Evolutionary conservation across 768 basidiomycete species (phyloP).

Genomic region (Pisolithus orientalis): DNA sequence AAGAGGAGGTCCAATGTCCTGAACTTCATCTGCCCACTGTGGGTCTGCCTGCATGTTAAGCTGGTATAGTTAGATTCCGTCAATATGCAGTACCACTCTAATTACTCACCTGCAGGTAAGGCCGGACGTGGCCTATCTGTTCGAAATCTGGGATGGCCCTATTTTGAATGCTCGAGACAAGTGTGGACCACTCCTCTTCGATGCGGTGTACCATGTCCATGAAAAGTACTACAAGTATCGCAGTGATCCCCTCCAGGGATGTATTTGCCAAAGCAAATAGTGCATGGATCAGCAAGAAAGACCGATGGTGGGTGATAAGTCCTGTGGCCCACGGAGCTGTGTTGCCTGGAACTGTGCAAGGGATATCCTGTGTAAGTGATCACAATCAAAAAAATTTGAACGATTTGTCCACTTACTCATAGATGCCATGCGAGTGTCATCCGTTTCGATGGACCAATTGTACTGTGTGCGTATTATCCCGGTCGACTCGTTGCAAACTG

Average conservation of each 20-base stretch:
- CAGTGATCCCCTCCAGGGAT: constrained; percentile 4
- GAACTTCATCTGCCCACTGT: constrained; percentile 1
- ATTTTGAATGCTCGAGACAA: constrained; percentile 5
- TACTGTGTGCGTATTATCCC: not conserved
- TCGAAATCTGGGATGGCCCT: constrained; percentile 10
- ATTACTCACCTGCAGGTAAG: constrained; percentile 4
- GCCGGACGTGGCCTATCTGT: constrained; percentile 5
- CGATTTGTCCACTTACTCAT: not conserved
- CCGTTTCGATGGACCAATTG: no score
- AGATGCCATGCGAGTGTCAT: no score
- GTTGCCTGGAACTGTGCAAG: not conserved
- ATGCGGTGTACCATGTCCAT: constrained; percentile 6
- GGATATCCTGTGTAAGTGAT: constrained; percentile 4
- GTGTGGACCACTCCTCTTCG: constrained; percentile 7
- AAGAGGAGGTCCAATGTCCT: not conserved
- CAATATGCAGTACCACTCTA: not conserved
- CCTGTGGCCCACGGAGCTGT: constrained; percentile 5
- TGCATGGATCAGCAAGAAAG: constrained; percentile 11
- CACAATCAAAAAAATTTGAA: constrained; percentile 1
- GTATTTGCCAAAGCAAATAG: constrained; percentile 11
- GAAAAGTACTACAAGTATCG: constrained; percentile 6
- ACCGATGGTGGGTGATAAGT: constrained; percentile 7
- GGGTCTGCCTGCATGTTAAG: constrained; percentile 3
- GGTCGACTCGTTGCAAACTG: not conserved
- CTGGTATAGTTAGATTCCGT: not conserved